Percentiles rank a stretch among this genome's conserved stretches.
phyloP scores from a whole-genome alignment of 164 flowering plant species.

The grape (Vitis vinifera) region ASM3070453v1 NC_081819.1:19004001-19004500 shows the following conservation, averaged over 20 bases:
- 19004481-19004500: neutral
- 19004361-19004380: conserved; percentile 41
- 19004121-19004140: conserved; percentile 25
- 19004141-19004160: conserved; percentile 25
- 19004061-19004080: conserved; percentile 23
- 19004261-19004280: conserved; percentile 39
- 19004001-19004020: conserved; percentile 24
- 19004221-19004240: conserved; percentile 34
- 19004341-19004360: conserved; percentile 36
- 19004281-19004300: conserved; percentile 44
- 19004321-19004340: conserved; percentile 25
- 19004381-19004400: conserved; percentile 38
- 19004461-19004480: neutral
- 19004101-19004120: conserved; percentile 30
- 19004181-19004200: conserved; percentile 14
- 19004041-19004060: conserved; percentile 38
- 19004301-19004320: conserved; percentile 29
- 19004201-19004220: conserved; percentile 39
- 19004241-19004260: conserved; percentile 22
- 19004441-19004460: neutral
- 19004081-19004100: conserved; percentile 30
- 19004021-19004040: conserved; percentile 23
- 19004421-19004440: neutral
- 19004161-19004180: conserved; percentile 29
- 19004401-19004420: conserved; percentile 30